Evolutionary conservation across 495 filamentous ascomycete species (phyloP), one percentile per base, ranked within the genome.

Genomic region (Durotheca rogersii): DNA sequence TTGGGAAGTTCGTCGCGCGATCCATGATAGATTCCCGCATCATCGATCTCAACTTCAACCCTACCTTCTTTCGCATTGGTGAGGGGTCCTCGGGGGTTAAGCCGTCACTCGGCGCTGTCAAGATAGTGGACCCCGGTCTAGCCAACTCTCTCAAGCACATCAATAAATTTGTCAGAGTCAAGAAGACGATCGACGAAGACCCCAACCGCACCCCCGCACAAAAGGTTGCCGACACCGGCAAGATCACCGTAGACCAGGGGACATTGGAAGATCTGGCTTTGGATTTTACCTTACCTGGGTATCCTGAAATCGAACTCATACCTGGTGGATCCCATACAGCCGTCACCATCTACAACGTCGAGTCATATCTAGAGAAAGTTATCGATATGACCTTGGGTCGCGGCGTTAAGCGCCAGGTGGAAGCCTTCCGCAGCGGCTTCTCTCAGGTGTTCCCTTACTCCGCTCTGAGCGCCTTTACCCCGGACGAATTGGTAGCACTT

Each of bases 11-110:
- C 68, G 90, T 97, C 32, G 94, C 94, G 1, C 82, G 94, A 48
- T 95, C 93, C 1, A 97, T 99, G 94, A 82, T 99, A 34, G 94
- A 99, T 67, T 96, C 91, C 0, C 80, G 94, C 18, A 99, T 99
- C 62, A 96, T 97, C 54, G 94, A 99, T 56, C 85, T 99, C 51
- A 95, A 89, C 16, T 94, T 99, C 70, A 99, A 96, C 60, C 88
- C 94, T 4, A 95, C 89, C 2, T 95, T 97, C 73, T 99, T 99
- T 85, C 87, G 93, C 21, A 89, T 95, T 54, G 88, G 88, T 19
- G 85, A 92, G 60, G 84, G 79, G 39, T 76, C 80, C 11, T 79
- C 77, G 11, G 79, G 84, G 1, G 85, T 96, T 1, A 79, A 84
- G 5, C 90, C 93, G 7, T 95, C 92, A 0, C 77, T 97, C 5